Conservation (phyloP, 179 eudicot genomes). For the Silene noctiflora region DNA sequence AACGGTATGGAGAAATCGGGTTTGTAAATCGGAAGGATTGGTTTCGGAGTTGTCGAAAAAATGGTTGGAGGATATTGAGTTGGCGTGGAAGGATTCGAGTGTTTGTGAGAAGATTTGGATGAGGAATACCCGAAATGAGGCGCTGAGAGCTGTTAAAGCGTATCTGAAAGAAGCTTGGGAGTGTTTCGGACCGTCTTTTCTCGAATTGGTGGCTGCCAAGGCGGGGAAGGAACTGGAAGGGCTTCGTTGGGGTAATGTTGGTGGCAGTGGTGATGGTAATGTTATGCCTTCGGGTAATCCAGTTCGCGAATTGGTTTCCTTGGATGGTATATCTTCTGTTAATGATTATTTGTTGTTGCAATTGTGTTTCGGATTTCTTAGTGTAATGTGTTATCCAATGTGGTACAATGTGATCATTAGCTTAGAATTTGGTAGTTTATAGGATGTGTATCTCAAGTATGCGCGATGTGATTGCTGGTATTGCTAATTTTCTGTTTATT, state of each 20-base stretch:
- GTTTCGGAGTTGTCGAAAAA: conserved; percentile 38
- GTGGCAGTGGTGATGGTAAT: neutral
- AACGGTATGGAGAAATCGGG: conserved; percentile 58
- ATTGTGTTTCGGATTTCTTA: neutral
- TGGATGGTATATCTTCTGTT: conserved; percentile 24
- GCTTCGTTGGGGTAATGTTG: conserved; percentile 1
- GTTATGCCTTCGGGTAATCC: conserved; percentile 14
- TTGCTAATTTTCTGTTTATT: neutral
- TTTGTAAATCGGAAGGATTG: conserved; percentile 44
- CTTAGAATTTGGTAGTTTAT: neutral
- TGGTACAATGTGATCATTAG: neutral
- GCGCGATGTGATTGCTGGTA: neutral
- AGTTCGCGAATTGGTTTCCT: conserved; percentile 7
- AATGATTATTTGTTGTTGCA: neutral
- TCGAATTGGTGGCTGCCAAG: conserved; percentile 40
- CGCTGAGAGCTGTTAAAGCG: conserved; percentile 37
- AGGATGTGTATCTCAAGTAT: too few relatives aligned
- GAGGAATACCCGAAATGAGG: conserved; percentile 46
- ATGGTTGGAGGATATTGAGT: conserved; percentile 54
- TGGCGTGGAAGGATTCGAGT: conserved; percentile 43
- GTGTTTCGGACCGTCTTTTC: conserved; percentile 56
- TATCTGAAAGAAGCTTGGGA: conserved; percentile 52
- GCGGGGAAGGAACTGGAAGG: conserved; percentile 20
- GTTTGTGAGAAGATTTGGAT: conserved; percentile 34
- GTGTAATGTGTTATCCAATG: neutral